Percentiles rank a stretch among this genome's conserved stretches.
Conservation (phyloP, 805 yeast species). For the Lachancea meyersii region DNA sequence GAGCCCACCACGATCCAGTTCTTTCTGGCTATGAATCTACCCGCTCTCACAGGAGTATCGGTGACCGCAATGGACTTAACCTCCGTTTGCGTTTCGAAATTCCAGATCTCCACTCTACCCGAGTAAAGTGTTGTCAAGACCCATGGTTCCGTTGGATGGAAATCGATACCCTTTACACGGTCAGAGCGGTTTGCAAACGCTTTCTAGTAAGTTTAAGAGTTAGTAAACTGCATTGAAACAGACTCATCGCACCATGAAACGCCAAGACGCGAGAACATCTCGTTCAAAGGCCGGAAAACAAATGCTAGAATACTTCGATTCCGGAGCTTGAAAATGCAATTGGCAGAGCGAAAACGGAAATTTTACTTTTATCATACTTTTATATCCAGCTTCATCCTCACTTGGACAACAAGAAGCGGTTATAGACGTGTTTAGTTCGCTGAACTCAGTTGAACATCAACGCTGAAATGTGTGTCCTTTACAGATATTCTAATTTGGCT, state of each 20-base stretch:
- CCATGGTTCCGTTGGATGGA: slow-evolving; percentile 99
- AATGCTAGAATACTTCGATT: not conserved
- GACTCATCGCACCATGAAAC: too few relatives aligned
- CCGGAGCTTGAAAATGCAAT: not conserved
- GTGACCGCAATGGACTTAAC: slow-evolving; percentile 91
- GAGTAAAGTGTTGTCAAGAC: slow-evolving; percentile 83
- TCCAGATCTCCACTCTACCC: slow-evolving; percentile 83
- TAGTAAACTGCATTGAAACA: slow-evolving; percentile 2
- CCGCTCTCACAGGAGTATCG: slow-evolving; percentile 94
- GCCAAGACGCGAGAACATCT: not conserved
- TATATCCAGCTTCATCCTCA: slow-evolving; percentile 9
- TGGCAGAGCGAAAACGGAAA: not conserved
- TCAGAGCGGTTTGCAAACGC: slow-evolving; percentile 87
- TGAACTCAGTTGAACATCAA: too few relatives aligned
- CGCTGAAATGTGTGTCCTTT: not conserved
- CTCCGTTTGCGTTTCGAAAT: slow-evolving; percentile 72
- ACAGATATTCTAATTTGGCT: too few relatives aligned
- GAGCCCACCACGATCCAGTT: slow-evolving; percentile 96
- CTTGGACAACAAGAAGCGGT: not conserved
- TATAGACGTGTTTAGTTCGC: not conserved
- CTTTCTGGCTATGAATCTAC: slow-evolving; percentile 89
- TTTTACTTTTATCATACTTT: slow-evolving; percentile 3
- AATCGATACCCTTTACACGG: slow-evolving; percentile 95
- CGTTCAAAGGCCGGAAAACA: not conserved
- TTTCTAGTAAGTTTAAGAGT: slow-evolving; percentile 42